phyloP scores from a whole-genome alignment of 352 stramenopile genomes.

The Globisporangium sylvaticum region DNA sequence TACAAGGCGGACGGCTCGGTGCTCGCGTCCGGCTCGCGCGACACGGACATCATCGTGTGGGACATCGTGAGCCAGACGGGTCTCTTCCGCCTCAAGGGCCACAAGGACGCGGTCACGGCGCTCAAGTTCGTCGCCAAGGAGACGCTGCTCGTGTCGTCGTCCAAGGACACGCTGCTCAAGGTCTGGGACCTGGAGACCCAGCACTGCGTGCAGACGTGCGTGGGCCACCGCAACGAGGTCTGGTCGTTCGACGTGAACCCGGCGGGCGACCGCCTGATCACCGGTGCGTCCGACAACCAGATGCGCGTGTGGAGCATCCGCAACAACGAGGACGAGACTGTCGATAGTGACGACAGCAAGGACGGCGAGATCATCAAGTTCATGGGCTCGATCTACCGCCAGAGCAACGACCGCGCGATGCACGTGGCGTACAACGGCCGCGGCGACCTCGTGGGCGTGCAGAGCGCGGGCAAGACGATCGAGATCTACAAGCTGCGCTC shows the following conservation, averaged over 20 bases:
- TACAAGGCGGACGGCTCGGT: constrained; percentile 79
- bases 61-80: constrained; percentile 90
- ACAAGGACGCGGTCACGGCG: constrained; percentile 92
- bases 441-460: constrained; percentile 67
- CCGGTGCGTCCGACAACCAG: constrained; percentile 80
- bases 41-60: constrained; percentile 94
- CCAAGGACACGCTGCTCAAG: constrained; percentile 93
- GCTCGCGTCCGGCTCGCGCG: constrained; percentile 80
- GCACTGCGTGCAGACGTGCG: constrained; percentile 92
- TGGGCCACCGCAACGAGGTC: constrained; percentile 91
- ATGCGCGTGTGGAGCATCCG: constrained; percentile 69
- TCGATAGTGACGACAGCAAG: constrained; percentile 21
- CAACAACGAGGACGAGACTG: constrained; percentile 11
- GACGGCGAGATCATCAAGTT: constrained; percentile 46
- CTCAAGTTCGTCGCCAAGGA: constrained; percentile 73
- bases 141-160: constrained; percentile 75
- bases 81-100: constrained; percentile 87
- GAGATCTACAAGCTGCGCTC: constrained; percentile 89
- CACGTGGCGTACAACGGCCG: constrained; percentile 54
- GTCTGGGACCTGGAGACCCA: constrained; percentile 93
- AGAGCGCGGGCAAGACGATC: constrained; percentile 86
- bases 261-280: constrained; percentile 60
- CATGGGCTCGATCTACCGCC: constrained; percentile 65
- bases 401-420: constrained; percentile 72
- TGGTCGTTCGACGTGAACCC: constrained; percentile 86